Evolutionary conservation across 106 monocot genomes (phyloP), one percentile per base, ranked within the genome.

Genomic region (Alisma plantagoaquatica): DNA sequence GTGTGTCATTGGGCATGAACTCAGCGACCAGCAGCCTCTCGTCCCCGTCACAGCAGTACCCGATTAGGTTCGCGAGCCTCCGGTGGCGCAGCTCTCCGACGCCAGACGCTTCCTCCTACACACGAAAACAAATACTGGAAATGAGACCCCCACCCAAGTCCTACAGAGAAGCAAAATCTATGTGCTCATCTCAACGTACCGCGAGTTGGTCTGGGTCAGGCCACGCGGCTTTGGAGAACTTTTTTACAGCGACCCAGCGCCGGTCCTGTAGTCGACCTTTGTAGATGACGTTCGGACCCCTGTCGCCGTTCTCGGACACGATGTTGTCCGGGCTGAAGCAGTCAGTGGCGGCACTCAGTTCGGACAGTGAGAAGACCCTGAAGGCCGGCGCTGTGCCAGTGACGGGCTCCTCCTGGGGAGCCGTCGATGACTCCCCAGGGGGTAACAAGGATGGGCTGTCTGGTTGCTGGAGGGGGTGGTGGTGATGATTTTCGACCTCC

Each of bases 261-360:
- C 71, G 63, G 53, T 59, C 74, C 53, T 67, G 50, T 17, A 87
- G 65, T 18, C 75, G 65, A 21, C 87, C 87, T 55, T 72, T 75
- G 62, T 82, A 87, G 7, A 87, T 81, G 19, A 87, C 23, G 61
- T 87, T 87, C 20, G 87, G 81, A 21, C 78, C 77, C 65, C 82
- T 87, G 69, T 87, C 82, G n/a, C 87, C 78, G 59, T 77, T 78
- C 57, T 87, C 87, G 0, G 87, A 87, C 11, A 87, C 82, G 69
- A 87, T 78, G 61, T 78, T 72, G 33, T 69, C 81, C 16, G 78
- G 31, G 35, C 54, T 55, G 59, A 87, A 87, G 1, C 71, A 64
- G 18, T 59, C 47, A 8, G 87, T 87, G 12, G 87, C 87, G 17
- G 56, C 52, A 43, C 31, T 70, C 24, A 87, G 69, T 54, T 87